Percentiles rank a stretch among this genome's conserved stretches.
Conservation (phyloP, 495 filamentous ascomycete species). For the Thozetella sp. region DNA sequence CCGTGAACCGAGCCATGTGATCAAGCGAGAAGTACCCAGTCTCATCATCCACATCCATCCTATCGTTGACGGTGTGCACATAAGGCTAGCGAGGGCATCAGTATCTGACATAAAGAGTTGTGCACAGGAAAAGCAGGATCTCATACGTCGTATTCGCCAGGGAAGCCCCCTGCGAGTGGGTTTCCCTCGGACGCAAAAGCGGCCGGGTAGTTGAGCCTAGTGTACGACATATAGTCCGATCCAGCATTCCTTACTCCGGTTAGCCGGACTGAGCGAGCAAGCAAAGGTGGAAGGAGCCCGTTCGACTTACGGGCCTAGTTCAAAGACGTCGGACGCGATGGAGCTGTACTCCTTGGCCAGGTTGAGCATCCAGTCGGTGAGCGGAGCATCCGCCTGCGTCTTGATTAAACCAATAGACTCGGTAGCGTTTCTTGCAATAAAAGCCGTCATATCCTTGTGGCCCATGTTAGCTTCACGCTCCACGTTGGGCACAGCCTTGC, state of each 20-base stretch:
- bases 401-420: slow-evolving; percentile 31
- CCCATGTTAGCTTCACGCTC: slow-evolving; percentile 22
- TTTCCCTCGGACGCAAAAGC: slow-evolving; percentile 31
- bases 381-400: slow-evolving; percentile 21
- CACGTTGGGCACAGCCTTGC: background rate
- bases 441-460: slow-evolving; percentile 57
- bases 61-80: slow-evolving; percentile 29
- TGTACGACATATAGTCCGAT: slow-evolving; percentile 31
- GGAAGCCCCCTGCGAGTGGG: background rate
- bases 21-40: slow-evolving; percentile 10
- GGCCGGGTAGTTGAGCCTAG: slow-evolving; percentile 25
- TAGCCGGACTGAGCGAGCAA: background rate
- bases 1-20: slow-evolving; percentile 14
- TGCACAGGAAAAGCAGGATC: too few relatives aligned
- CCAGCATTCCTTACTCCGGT: slow-evolving; percentile 23
- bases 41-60: slow-evolving; percentile 21
- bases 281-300: background rate
- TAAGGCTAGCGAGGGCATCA: too few relatives aligned
- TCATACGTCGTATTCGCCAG: slow-evolving; percentile 19
- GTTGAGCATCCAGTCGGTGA: slow-evolving; percentile 24
- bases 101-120: too few relatives aligned
- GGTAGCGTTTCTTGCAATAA: slow-evolving; percentile 13
- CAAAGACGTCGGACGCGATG: slow-evolving; percentile 8
- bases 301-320: background rate
- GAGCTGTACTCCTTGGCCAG: slow-evolving; percentile 19